Base-by-base conservation (phyloP, 2,329 filamentous ascomycete genomes). In the Podosphaera xanthii region DNA sequence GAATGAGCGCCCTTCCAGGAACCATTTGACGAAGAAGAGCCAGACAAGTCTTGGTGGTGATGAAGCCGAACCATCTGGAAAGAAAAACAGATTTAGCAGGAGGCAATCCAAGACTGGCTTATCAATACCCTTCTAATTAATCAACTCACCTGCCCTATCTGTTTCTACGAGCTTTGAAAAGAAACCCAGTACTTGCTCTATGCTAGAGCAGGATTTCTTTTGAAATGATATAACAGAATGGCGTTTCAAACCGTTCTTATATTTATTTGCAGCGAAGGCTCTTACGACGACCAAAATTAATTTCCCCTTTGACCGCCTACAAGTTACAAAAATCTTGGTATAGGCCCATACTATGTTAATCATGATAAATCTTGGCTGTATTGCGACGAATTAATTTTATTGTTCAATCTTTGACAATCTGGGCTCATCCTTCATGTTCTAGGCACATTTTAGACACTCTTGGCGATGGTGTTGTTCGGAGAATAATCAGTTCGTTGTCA, bases 81-180 rank as follows among this genome's bases (percentile, higher is more conserved):
- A 74, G 10, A 82, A 79, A 69, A 74, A 77, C 56, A 76, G 82
- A 56, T 97, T 96, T 72, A 95, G 89, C 73, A 92, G 92, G 72
- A 78, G 91, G 65, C 88, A 95, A 72, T 94, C 87, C 14, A 94
- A 94, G 73, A 95, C 88, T 70, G 90, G 91, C n/a, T 78, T 95
- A 56, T 88, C 88, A 35, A 86, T 90, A 56, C 86, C 87, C 57
- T 95, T 96, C 69, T 94, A 68, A 49, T 35, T 22, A 30, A 34
- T 52, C 44, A 34, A 12, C 5, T 7, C 10, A 7, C 10, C 40
- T 44, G 40, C 4, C n/a, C 10, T 8, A 8, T 12, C 40, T 48
- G n/a, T 6, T 58, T 48, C 6, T 31, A n/a, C 30, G 14, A 54
- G 50, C 50, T n/a, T 35, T 31, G 22, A 35, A 36, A 14, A 54